A percentile compares a stretch with the other conserved stretches of the same genome.
phyloP scores from a whole-genome alignment of 2,329 filamentous ascomycete genomes.

The Zasmidium angulare region DNA sequence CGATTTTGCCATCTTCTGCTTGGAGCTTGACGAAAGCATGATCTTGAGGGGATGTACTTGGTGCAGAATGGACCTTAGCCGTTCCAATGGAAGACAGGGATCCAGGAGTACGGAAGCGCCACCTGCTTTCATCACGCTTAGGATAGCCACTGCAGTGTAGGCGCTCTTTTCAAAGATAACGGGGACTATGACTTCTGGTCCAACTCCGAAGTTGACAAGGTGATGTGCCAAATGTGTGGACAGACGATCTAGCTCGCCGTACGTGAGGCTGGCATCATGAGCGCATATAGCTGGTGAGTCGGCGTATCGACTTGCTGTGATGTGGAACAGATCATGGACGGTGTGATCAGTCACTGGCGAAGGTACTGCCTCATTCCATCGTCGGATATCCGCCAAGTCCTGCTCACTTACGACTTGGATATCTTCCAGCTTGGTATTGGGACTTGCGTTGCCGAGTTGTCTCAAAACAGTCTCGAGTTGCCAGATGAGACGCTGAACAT shows the following conservation, averaged over 20 bases:
- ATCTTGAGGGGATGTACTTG: conserved; percentile 24
- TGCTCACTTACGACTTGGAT: neutral
- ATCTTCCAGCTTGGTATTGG: neutral
- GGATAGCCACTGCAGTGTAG: conserved; percentile 38
- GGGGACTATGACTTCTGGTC: conserved; percentile 22
- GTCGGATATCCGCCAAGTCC: conserved; percentile 27
- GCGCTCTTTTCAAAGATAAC: conserved; percentile 41
- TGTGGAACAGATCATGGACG: neutral
- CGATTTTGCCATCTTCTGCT: neutral
- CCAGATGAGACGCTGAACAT: neutral
- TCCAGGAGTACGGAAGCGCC: conserved; percentile 40
- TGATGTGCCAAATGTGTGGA: conserved; percentile 13
- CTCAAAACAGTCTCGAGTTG: conserved; percentile 10
- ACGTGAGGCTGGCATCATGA: conserved; percentile 28
- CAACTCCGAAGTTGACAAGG: neutral
- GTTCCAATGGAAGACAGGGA: conserved; percentile 22
- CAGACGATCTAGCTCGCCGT: conserved; percentile 22
- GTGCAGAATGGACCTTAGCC: conserved; percentile 7
- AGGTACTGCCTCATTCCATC: neutral
- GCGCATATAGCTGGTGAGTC: conserved; percentile 10
- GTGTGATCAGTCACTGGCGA: neutral
- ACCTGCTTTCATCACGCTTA: conserved; percentile 41
- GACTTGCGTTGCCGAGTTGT: conserved; percentile 2
- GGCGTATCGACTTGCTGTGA: conserved; percentile 54
- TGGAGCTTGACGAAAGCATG: conserved; percentile 6